Evolutionary conservation across 2,329 filamentous ascomycete genomes (phyloP).

Genomic region (Diplodia corticola): DNA sequence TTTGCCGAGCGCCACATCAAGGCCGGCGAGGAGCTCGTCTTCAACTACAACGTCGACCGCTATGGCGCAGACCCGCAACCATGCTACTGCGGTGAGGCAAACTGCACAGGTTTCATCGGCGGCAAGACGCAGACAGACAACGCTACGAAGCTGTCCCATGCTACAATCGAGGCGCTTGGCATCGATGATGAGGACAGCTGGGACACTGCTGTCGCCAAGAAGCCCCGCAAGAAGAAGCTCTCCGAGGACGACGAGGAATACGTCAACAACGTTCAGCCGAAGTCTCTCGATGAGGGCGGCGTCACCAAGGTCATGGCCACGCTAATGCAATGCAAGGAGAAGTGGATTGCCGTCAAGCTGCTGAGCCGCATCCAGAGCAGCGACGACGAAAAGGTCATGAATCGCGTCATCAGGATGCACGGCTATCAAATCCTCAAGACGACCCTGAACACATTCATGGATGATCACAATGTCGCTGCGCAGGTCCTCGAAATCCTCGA

Average conservation of each 20-base stretch:
- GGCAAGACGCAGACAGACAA: constrained; percentile 97
- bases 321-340: constrained; percentile 97
- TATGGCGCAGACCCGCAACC: constrained; percentile 96
- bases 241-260: constrained; percentile 95
- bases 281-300: constrained; percentile 75
- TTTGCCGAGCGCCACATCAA: constrained; percentile 85
- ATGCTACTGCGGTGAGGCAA: constrained; percentile 92
- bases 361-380: constrained; percentile 84
- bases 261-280: constrained; percentile 81
- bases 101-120: constrained; percentile 94
- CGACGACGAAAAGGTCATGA: constrained; percentile 81
- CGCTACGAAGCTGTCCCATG: constrained; percentile 84
- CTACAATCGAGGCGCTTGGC: constrained; percentile 90
- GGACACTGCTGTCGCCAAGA: constrained; percentile 88
- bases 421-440: constrained; percentile 94
- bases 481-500: constrained; percentile 90
- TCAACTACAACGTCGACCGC: constrained; percentile 99
- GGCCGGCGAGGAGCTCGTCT: constrained; percentile 91
- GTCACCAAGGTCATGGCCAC: constrained; percentile 95
- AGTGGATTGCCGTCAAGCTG: constrained; percentile 97
- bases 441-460: constrained; percentile 77
- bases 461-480: constrained; percentile 85
- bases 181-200: constrained; percentile 91
- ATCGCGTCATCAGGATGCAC: constrained; percentile 92
- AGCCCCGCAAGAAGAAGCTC: constrained; percentile 86